Evolutionary conservation across 2,329 filamentous ascomycete species (phyloP).

Genomic region (Fulvia fulva): DNA sequence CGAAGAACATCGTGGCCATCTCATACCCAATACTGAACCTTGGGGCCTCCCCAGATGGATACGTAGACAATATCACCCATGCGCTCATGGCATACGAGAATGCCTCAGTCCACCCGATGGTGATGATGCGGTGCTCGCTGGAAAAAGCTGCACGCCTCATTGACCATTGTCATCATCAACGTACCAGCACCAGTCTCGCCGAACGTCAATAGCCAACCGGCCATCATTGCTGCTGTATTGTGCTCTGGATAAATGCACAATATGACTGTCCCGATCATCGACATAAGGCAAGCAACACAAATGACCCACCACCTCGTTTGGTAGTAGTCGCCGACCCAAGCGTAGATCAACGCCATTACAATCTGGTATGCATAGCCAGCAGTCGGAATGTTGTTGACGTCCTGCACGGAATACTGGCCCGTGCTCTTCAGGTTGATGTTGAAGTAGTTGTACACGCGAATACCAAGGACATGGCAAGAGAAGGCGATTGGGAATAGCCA

Average conservation of each 20-base stretch:
- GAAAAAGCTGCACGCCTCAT: conserved; percentile 18
- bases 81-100: conserved; percentile 20
- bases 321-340: conserved; percentile 21
- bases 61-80: conserved; percentile 20
- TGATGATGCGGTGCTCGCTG: conserved; percentile 18
- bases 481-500: conserved; percentile 17
- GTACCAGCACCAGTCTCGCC: conserved; percentile 36
- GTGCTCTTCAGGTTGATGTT: conserved; percentile 11
- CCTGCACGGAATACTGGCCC: conserved; percentile 3
- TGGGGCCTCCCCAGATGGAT: conserved; percentile 19
- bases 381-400: conserved; percentile 10
- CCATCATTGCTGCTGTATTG: conserved; percentile 36
- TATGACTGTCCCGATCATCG: conserved; percentile 35
- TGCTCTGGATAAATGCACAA: conserved; percentile 36
- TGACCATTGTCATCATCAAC: conserved; percentile 37
- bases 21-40: conserved; percentile 27
- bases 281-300: conserved; percentile 23
- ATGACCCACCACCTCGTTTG: conserved; percentile 21
- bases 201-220: conserved; percentile 38
- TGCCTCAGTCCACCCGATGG: conserved; percentile 20
- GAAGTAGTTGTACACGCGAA: conserved; percentile 7
- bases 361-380: conserved; percentile 6
- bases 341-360: conserved; percentile 9
- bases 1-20: conserved; percentile 29
- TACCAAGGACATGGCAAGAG: conserved; percentile 6